Base-by-base conservation (phyloP, 768 basidiomycete species). In the Pholiota conissans region DNA sequence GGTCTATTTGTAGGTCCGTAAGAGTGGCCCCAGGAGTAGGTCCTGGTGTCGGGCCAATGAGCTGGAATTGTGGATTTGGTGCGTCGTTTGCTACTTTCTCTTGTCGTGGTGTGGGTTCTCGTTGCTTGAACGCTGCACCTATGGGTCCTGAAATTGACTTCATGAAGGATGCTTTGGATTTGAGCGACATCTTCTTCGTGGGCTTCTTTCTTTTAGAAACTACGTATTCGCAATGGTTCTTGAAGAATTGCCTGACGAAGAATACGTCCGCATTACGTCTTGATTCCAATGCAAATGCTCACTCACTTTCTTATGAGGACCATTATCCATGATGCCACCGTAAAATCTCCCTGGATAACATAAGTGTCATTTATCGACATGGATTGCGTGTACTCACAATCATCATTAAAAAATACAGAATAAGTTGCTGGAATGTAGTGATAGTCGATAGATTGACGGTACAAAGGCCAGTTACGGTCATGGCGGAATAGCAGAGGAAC, bases 251-350 rank as follows among this genome's bases (percentile, higher is more conserved):
- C 59, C 80, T 81, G 47, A 13, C n/a, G n/a, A n/a, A 42, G 46
- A 53, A 37, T 28, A 32, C 24, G 5, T 24, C 1, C 34, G 8
- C 10, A 16, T 3, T 22, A 16, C 29, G 8, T 42, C 24, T 11
- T 24, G n/a, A 29, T 8, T 6, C 10, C 20, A 56, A 18, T 14
- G 20, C 40, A 48, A 20, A 34, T 7, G 40, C n/a, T n/a, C 24
- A 63, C 72, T 51, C 57, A 83, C 81, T 83, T 80, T 53, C 87
- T 74, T n/a, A 85, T 79, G 46, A 86, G 72, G 28, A 89, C 85
- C 79, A 87, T 85, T 37, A 85, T 70, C 82, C 87, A 85, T 2
- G 84, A 84, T 16, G 86, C 81, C 24, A 77, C 72, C 0, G 81
- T 80, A 52, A 79, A 65, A 54, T 79, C 74, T 0, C 81, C 80